Evolutionary conservation across 176 grass and related monocot species (phyloP), one percentile per base, ranked within the genome.

Genomic region (Elymus sibiricus): DNA sequence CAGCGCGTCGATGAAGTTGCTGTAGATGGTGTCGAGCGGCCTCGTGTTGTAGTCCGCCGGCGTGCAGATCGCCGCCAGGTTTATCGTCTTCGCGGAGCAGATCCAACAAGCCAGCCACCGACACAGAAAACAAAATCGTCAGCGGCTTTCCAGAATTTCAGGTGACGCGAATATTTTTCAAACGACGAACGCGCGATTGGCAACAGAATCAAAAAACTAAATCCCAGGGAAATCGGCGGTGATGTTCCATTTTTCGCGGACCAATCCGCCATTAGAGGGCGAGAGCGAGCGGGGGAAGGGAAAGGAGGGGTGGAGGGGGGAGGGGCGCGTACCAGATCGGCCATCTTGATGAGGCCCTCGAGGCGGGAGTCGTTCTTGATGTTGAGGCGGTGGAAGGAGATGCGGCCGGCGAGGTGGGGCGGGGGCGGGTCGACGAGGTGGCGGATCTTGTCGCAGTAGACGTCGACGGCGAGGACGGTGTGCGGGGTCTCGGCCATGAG

Each of bases 401-500:
- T 98, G 71, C 96, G 96, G 0, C 78, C 91, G 0, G 77, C 70
- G 60, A 92, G 86, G 79, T 79, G 90, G 22, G 88, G 84, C 63
- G 95, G 89, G 21, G 67, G 10, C 8, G 85, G 93, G 55, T 95
- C 92, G 65, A 98, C 90, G 71, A 98, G 90, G 91, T 98, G 96
- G 78, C 91, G 94, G 90, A 98, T 98, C 96, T 98, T 98, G 91
- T 98, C 96, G 84, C 77, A 92, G 90, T 98, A 98, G 56, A 98
- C 96, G 85, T 98, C 96, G n/a, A 98, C 84, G 53, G 92, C 92
- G 56, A 94, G 86, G 16, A 76, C 46, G 8, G 16, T 32, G n/a
- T 62, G 59, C n/a, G 2, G 17, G 46, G 93, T 98, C 86, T 98
- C 96, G 78, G 81, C 90, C 88, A 98, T 92, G 76, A 98, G 90